phyloP scores from a whole-genome alignment of 1,139 yeast species.

The Pichia sp. region DNA sequence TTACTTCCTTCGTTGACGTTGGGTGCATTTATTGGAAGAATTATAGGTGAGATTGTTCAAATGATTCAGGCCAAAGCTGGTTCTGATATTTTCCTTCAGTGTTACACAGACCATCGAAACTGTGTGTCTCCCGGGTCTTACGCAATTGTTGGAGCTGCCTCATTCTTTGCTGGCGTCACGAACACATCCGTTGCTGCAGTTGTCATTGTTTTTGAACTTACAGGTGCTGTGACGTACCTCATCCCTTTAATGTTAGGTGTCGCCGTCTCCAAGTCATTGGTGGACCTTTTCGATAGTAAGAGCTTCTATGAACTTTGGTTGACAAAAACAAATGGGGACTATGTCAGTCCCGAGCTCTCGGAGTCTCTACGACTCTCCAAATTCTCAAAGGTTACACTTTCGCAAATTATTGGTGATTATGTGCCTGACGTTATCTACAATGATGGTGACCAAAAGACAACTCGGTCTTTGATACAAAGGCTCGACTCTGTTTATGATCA shows the following conservation, averaged over 20 bases:
- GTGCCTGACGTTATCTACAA: constrained; percentile 3
- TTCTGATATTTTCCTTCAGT: constrained; percentile 38
- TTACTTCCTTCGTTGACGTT: constrained; percentile 65
- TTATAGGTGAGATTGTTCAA: constrained; percentile 56
- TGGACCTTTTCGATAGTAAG: constrained; percentile 37
- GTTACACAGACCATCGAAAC: constrained; percentile 35
- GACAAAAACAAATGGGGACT: constrained; percentile 4
- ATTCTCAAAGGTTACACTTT: constrained; percentile 6
- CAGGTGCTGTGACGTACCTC: constrained; percentile 55
- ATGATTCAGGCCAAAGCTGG: constrained; percentile 38
- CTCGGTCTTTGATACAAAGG: constrained; percentile 26
- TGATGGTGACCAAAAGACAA: constrained; percentile 18
- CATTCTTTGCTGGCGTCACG: constrained; percentile 51
- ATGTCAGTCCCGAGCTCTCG: constrained; percentile 6
- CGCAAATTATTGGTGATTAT: constrained; percentile 3
- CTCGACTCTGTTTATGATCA: constrained; percentile 22
- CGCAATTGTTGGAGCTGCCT: constrained; percentile 56
- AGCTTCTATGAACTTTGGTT: constrained; percentile 42
- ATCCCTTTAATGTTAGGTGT: constrained; percentile 56
- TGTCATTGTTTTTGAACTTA: constrained; percentile 48
- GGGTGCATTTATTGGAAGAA: constrained; percentile 66
- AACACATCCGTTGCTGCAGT: constrained; percentile 51
- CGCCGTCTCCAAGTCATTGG: constrained; percentile 43
- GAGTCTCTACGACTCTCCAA: constrained; percentile 9
- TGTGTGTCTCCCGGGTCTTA: constrained; percentile 56